Conservation (phyloP, 2,329 filamentous ascomycete species). For the Aspergillus luchuensis region DNA sequence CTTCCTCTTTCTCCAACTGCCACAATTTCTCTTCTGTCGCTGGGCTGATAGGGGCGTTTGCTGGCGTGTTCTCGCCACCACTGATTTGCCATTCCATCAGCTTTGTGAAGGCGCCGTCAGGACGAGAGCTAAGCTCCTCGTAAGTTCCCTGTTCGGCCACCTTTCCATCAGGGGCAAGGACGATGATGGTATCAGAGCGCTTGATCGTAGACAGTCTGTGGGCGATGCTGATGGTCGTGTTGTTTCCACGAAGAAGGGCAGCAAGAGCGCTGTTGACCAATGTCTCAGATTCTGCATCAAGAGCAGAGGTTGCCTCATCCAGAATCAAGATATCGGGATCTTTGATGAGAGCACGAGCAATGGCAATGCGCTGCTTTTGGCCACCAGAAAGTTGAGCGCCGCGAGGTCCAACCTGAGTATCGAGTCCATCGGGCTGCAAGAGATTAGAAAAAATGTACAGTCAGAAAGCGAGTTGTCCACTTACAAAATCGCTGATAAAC, state of each 20-base stretch:
- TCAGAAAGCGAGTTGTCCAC: slow-evolving; percentile 29
- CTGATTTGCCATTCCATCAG: slow-evolving; percentile 99
- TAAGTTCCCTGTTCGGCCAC: slow-evolving; percentile 93
- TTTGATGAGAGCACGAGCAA: slow-evolving; percentile 90
- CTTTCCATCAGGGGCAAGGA: slow-evolving; percentile 79
- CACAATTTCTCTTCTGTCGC: slow-evolving; percentile 55
- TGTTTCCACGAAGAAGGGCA: slow-evolving; percentile 77
- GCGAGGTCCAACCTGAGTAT: slow-evolving; percentile 88
- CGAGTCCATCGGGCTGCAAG: slow-evolving; percentile 77
- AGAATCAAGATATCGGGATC: slow-evolving; percentile 95
- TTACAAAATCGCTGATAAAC: slow-evolving; percentile 89
- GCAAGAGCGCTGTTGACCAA: slow-evolving; percentile 89
- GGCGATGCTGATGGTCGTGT: slow-evolving; percentile 96
- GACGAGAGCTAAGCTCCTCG: slow-evolving; percentile 69
- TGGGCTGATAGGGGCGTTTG: slow-evolving; percentile 32
- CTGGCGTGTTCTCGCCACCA: slow-evolving; percentile 64
- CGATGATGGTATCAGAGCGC: slow-evolving; percentile 90
- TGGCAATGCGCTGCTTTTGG: slow-evolving; percentile 97
- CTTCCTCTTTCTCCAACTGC: slow-evolving; percentile 45
- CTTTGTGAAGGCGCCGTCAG: slow-evolving; percentile 83
- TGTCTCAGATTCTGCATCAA: slow-evolving; percentile 96
- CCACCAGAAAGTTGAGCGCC: slow-evolving; percentile 93
- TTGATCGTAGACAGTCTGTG: slow-evolving; percentile 97
- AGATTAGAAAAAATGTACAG: slow-evolving; percentile 16
- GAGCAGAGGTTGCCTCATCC: slow-evolving; percentile 91